Evolutionary conservation across 805 yeast genomes (phyloP), one percentile per base, ranked within the genome.

Genomic region (Starmerella lactis-condensi): DNA sequence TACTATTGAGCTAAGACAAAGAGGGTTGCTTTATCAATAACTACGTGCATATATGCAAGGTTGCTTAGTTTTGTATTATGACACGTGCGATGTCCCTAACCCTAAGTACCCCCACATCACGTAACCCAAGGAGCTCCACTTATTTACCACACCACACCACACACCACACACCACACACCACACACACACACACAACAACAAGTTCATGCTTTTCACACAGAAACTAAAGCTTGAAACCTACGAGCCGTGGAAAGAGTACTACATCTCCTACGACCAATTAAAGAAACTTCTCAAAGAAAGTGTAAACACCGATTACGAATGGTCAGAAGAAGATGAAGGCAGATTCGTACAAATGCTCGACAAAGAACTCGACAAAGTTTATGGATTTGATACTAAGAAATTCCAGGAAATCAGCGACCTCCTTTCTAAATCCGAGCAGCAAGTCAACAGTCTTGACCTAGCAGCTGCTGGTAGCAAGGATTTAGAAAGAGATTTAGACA

Each of bases 241-340:
- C 54, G 70, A 71, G 28, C 93, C 95, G 2, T 85, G 98, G 98
- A 75, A 68, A 51, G 66, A 74, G 56, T 81, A 89, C 56, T 89
- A 89, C 54, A 71, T 85, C 43, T 67, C 77, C 32, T 85, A 85
- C 47, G 95, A 85, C 55, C 85, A 77, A 47, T 62, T 85, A 50
- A 85, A 89, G 56, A 72, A 75, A 46, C 72, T 72, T 37, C 60
- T 89, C 48, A 77, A 81, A 45, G 75, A 75, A 64, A 20, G 43
- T 17, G 46, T 46, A 4, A 37, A 45, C 15, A 28, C 42, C 22
- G 46, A 44, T 22, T 71, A 72, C 42, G 43, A 56, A 17, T 89
- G 98, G 98, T 61, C 70, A 31, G 72, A 75, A 42, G 66, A 65
- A 19, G 60, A 73, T 34, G 98, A 89, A 53, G 91, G 82, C 44